Percentiles rank a stretch among this genome's conserved stretches.
These are phyloP conservation scores for Calocera cornea DNA, from an alignment of 768 basidiomycete species.

Conservation along the genomic window DNA sequence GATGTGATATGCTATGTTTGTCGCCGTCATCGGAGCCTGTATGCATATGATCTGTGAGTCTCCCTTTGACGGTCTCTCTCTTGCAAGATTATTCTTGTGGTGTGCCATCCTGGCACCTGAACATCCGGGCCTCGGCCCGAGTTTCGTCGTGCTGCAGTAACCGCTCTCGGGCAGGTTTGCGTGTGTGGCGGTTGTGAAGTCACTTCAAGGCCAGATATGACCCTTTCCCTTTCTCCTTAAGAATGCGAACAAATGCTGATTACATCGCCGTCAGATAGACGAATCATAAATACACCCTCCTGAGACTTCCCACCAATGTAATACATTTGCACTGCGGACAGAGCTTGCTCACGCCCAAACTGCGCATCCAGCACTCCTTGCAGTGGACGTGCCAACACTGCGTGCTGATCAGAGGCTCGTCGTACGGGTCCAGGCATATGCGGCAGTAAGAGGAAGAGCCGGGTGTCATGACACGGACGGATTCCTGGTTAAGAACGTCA, in stretches of 20 bases:
- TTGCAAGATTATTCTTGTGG: slow-evolving; percentile 14
- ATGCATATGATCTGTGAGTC: slow-evolving; percentile 7
- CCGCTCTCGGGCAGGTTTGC: neutral
- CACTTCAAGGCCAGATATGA: slow-evolving; percentile 8
- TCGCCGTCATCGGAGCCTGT: neutral
- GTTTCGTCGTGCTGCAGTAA: slow-evolving; percentile 7
- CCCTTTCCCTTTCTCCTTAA: neutral
- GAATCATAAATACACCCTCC: slow-evolving; percentile 56
- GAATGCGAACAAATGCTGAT: neutral
- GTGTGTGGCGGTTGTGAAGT: neutral
- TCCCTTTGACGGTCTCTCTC: neutral
- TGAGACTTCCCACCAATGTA: slow-evolving; percentile 58
- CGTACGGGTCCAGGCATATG: slow-evolving; percentile 66
- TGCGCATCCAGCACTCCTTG: slow-evolving; percentile 70
- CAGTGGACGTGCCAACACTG: slow-evolving; percentile 86
- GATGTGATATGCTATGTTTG: slow-evolving; percentile 1
- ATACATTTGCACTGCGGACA: slow-evolving; percentile 84
- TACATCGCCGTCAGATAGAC: neutral
- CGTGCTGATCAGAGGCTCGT: slow-evolving; percentile 64
- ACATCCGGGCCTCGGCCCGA: neutral
- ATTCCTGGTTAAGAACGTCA: slow-evolving; percentile 29
- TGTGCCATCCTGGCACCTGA: slow-evolving; percentile 10
- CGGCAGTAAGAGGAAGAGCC: slow-evolving; percentile 45
- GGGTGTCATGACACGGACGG: slow-evolving; percentile 23
- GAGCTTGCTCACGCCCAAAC: slow-evolving; percentile 64